phyloP scores from a whole-genome alignment of 768 basidiomycete species.

The Kwoniella sp. region DNA sequence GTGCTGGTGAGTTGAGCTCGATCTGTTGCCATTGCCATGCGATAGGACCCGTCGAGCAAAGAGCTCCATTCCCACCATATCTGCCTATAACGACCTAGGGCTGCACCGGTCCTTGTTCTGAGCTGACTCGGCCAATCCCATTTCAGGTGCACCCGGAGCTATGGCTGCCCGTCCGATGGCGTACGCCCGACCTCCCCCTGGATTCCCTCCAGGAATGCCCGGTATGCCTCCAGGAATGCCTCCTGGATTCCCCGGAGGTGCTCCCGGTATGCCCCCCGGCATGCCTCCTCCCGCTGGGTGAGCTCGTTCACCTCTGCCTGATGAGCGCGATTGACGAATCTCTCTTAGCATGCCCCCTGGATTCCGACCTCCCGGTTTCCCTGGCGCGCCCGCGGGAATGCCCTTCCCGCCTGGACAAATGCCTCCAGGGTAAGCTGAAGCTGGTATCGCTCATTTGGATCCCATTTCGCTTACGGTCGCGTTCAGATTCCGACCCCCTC shows the following conservation, averaged over 20 bases:
- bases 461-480: background rate
- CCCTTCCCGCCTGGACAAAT: slow-evolving; percentile 48
- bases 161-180: slow-evolving; percentile 52
- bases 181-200: slow-evolving; percentile 50
- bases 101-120: no score
- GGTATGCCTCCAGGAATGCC: slow-evolving; percentile 63
- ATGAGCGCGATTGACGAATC: slow-evolving; percentile 4
- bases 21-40: no score
- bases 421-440: slow-evolving; percentile 51
- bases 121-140: no score
- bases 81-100: no score
- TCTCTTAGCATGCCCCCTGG: slow-evolving; percentile 43
- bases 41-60: no score
- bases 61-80: no score
- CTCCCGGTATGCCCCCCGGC: slow-evolving; percentile 45
- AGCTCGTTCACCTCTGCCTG: no score
- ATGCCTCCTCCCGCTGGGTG: slow-evolving; percentile 46
- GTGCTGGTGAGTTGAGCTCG: slow-evolving; percentile 48
- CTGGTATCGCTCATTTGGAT: no score
- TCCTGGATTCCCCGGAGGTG: slow-evolving; percentile 45
- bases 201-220: slow-evolving; percentile 61
- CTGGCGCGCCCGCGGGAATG: slow-evolving; percentile 43
- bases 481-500: slow-evolving; percentile 42
- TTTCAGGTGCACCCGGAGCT: slow-evolving; percentile 41
- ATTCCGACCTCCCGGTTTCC: slow-evolving; percentile 48